Conservation (phyloP, 179 eudicot species). For the Spergularia azorica region DNA sequence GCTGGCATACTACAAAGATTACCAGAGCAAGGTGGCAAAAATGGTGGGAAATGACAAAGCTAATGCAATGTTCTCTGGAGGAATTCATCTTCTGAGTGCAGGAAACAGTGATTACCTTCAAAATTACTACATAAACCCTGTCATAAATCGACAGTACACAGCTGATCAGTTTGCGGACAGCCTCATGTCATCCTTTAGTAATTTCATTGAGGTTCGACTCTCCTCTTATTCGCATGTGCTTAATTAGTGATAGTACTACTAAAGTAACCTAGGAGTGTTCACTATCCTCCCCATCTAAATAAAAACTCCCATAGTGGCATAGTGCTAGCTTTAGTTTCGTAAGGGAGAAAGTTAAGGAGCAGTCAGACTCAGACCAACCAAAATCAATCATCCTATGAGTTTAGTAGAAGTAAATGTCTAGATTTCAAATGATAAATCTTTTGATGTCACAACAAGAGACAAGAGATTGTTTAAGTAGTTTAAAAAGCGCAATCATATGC, state of each 20-base stretch:
- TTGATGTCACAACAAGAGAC: background rate
- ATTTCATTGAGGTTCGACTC: conserved; percentile 36
- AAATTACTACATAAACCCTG: conserved; percentile 43
- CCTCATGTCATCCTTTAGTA: conserved; percentile 34
- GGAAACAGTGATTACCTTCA: conserved; percentile 48
- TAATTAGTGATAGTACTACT: too few relatives aligned
- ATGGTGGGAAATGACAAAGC: conserved; percentile 41
- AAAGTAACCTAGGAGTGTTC: too few relatives aligned
- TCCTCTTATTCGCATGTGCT: too few relatives aligned
- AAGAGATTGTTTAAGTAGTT: background rate
- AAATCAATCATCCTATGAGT: too few relatives aligned
- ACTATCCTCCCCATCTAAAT: background rate
- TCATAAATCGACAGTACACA: conserved; percentile 32
- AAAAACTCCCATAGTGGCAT: background rate
- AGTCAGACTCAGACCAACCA: too few relatives aligned
- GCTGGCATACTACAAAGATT: conserved; percentile 40
- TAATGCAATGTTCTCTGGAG: conserved; percentile 34
- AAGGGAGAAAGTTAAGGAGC: too few relatives aligned
- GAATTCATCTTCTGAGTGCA: conserved; percentile 44
- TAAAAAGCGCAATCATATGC: background rate
- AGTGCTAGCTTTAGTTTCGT: too few relatives aligned
- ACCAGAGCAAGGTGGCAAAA: conserved; percentile 36
- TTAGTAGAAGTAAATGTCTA: background rate
- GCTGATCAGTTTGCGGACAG: conserved; percentile 41
- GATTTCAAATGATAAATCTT: background rate